Conservation (phyloP, 257 asterid genomes). For the Rubia yunnanensis region DNA sequence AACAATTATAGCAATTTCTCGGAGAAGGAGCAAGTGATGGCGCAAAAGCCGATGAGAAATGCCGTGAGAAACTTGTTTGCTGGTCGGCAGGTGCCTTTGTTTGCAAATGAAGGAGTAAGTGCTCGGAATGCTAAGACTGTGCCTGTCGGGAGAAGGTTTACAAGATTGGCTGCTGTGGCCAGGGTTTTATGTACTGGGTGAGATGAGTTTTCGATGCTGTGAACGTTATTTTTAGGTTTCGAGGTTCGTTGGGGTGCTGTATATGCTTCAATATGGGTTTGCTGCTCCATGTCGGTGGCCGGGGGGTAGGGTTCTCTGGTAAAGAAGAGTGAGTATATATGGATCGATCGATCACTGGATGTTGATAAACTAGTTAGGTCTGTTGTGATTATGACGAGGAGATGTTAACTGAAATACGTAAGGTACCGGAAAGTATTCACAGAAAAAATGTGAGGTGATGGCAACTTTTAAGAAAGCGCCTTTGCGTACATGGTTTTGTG, state of each 20-base stretch:
- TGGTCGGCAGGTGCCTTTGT: constrained; percentile 33
- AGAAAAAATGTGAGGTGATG: not conserved
- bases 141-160: constrained; percentile 67
- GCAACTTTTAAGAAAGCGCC: not conserved
- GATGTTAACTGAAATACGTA: not conserved
- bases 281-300: not conserved
- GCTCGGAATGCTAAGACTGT: constrained; percentile 51
- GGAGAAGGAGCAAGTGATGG: constrained; percentile 38
- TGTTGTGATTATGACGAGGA: not conserved
- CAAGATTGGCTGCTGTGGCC: constrained; percentile 48
- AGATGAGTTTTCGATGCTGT: not conserved
- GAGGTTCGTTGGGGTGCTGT: not conserved
- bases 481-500: no score
- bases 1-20: no score
- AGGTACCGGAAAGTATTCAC: not conserved
- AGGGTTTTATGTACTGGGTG: constrained; percentile 33
- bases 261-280: not conserved
- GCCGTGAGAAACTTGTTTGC: constrained; percentile 38
- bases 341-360: not conserved
- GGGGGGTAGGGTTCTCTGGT: not conserved
- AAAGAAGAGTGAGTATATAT: not conserved
- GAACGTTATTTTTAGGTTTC: not conserved
- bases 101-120: constrained; percentile 47
- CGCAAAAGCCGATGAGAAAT: constrained; percentile 25
- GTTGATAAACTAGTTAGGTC: not conserved